Percentiles rank a stretch among this genome's conserved stretches.
These are phyloP conservation scores for Alternaria postmessia DNA, from an alignment of 2,329 filamentous ascomycete genomes.

Conservation along the genomic window DNA sequence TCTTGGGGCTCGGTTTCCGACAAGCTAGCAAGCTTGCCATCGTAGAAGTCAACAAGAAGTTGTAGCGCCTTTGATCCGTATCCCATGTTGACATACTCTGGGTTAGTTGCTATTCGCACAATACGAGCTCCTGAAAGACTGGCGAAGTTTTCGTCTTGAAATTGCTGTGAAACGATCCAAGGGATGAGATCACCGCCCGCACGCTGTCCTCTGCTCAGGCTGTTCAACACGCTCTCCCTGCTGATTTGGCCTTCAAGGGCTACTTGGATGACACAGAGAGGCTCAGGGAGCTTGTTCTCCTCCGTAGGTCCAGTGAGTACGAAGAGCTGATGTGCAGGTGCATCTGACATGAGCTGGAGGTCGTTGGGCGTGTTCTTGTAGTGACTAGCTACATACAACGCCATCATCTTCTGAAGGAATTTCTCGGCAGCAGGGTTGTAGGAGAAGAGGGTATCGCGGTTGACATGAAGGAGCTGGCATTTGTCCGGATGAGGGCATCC, in stretches of 20 bases:
- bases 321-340: slow-evolving; percentile 94
- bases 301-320: slow-evolving; percentile 89
- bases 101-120: slow-evolving; percentile 95
- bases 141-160: slow-evolving; percentile 97
- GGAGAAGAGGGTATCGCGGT: slow-evolving; percentile 96
- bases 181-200: slow-evolving; percentile 94
- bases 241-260: slow-evolving; percentile 95
- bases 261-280: slow-evolving; percentile 92
- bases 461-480: slow-evolving; percentile 92
- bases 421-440: slow-evolving; percentile 97
- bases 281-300: slow-evolving; percentile 83
- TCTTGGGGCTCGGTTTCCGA: slow-evolving; percentile 72
- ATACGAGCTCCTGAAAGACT: slow-evolving; percentile 89
- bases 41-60: slow-evolving; percentile 90
- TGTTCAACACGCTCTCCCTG: slow-evolving; percentile 88
- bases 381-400: slow-evolving; percentile 93
- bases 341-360: slow-evolving; percentile 97
- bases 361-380: slow-evolving; percentile 99
- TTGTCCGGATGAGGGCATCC: slow-evolving; percentile 90
- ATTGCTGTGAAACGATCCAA: slow-evolving; percentile 97
- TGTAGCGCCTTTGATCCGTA: slow-evolving; percentile 90
- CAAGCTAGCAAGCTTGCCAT: slow-evolving; percentile 87
- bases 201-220: slow-evolving; percentile 85
- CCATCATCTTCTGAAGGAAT: slow-evolving; percentile 98
- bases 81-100: slow-evolving; percentile 90